These are phyloP conservation scores for Lachancea meyersii DNA, from an alignment of 805 yeast species.

Conservation along the genomic window DNA sequence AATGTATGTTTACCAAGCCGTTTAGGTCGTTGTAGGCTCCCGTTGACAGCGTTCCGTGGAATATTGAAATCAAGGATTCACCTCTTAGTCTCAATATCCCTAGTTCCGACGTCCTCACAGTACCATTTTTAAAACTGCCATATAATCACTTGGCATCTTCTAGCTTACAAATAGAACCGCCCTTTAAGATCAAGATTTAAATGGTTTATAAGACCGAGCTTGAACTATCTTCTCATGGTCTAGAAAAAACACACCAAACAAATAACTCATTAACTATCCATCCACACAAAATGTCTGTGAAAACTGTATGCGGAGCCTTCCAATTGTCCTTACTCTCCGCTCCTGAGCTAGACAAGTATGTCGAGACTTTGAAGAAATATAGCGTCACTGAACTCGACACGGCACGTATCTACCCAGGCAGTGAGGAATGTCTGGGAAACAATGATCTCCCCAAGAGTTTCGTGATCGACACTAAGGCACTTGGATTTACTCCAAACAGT, in stretches of 20 bases:
- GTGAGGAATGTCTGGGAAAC: slow-evolving; percentile 11
- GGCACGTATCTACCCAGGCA: slow-evolving; percentile 21
- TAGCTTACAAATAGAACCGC: too few species aligned
- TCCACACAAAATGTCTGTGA: background rate
- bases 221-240: background rate
- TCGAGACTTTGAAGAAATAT: background rate
- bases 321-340: background rate
- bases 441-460: background rate
- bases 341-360: background rate
- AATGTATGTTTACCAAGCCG: too few species aligned
- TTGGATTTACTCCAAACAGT: slow-evolving; percentile 12
- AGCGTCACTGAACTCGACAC: slow-evolving; percentile 24
- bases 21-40: too few species aligned
- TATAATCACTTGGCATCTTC: too few species aligned
- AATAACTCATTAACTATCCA: background rate
- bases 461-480: slow-evolving; percentile 5
- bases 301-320: background rate
- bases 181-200: too few species aligned
- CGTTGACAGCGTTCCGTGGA: too few species aligned
- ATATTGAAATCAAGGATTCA: too few species aligned
- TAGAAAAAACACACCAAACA: background rate
- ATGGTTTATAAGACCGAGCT: too few species aligned
- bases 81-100: too few species aligned
- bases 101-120: too few species aligned
- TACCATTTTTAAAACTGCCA: too few species aligned